These are phyloP conservation scores for Epichloe glyceriae DNA, from an alignment of 2,329 filamentous ascomycete genomes.

Conservation along the genomic window DNA sequence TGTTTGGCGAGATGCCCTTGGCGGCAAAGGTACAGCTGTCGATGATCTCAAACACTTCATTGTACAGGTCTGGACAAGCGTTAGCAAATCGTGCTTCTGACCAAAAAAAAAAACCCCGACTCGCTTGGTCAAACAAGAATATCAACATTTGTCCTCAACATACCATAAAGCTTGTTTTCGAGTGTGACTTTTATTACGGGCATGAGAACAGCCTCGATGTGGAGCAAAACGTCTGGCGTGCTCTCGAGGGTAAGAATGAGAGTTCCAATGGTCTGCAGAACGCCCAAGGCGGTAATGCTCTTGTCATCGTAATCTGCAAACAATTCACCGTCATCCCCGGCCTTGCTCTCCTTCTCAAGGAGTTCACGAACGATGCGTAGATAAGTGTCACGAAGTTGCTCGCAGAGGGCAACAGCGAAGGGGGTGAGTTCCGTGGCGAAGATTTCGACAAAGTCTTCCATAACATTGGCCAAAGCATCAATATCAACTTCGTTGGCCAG, in stretches of 20 bases:
- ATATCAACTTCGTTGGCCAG: slow-evolving; percentile 96
- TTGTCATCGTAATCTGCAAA: slow-evolving; percentile 97
- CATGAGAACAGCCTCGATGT: slow-evolving; percentile 93
- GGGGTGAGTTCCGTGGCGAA: slow-evolving; percentile 95
- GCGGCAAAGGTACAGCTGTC: slow-evolving; percentile 98
- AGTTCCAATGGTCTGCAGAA: slow-evolving; percentile 93
- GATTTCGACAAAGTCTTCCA: slow-evolving; percentile 99
- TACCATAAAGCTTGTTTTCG: slow-evolving; percentile 92
- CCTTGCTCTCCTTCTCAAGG: slow-evolving; percentile 72
- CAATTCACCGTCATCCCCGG: slow-evolving; percentile 60
- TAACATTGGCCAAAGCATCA: slow-evolving; percentile 92
- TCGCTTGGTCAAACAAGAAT: too few species aligned
- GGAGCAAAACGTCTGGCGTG: slow-evolving; percentile 85
- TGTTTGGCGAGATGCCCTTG: slow-evolving; percentile 86
- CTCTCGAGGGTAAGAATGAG: slow-evolving; percentile 94
- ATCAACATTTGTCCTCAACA: slow-evolving; percentile 10
- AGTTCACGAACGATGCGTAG: slow-evolving; percentile 85
- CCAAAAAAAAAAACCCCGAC: too few species aligned
- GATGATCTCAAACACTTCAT: slow-evolving; percentile 97
- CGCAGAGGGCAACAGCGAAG: slow-evolving; percentile 89
- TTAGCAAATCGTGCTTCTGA: background rate
- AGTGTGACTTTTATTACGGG: slow-evolving; percentile 92
- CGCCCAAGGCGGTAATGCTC: slow-evolving; percentile 92
- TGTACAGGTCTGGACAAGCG: slow-evolving; percentile 61
- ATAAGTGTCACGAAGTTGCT: slow-evolving; percentile 93